These are phyloP conservation scores for Starmerella sirachaensis DNA, from an alignment of 805 yeast species.

Conservation along the genomic window DNA sequence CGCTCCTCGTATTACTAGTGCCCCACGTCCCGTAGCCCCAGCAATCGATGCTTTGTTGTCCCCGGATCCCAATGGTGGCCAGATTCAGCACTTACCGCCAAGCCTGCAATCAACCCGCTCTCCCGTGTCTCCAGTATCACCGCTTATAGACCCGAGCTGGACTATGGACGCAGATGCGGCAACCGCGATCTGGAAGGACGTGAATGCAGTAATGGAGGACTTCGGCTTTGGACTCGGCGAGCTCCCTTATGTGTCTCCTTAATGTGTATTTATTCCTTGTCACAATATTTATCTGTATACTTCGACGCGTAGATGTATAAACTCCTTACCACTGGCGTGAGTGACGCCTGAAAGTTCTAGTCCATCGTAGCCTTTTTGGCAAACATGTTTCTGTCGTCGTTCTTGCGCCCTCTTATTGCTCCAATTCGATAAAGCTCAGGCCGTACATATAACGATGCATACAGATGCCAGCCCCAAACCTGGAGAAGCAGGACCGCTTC, in stretches of 20 bases:
- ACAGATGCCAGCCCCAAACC: too few relatives aligned
- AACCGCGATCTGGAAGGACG: conserved; percentile 54
- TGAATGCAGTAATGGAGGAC: conserved; percentile 80
- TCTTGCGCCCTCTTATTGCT: too few relatives aligned
- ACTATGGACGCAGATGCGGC: conserved; percentile 14
- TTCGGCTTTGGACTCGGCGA: conserved; percentile 49
- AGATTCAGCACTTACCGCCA: too few relatives aligned
- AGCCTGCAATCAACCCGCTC: conserved; percentile 1
- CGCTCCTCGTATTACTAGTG: neutral
- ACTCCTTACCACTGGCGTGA: too few relatives aligned
- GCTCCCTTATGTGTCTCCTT: conserved; percentile 19
- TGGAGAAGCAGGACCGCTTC: too few relatives aligned
- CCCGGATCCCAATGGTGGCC: conserved; percentile 10
- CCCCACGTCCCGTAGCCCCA: too few relatives aligned
- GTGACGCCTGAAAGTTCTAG: too few relatives aligned
- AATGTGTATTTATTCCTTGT: neutral
- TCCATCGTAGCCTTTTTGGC: too few relatives aligned
- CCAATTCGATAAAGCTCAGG: too few relatives aligned
- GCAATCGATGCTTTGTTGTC: conserved; percentile 10
- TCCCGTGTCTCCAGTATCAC: conserved; percentile 12
- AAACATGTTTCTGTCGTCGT: too few relatives aligned
- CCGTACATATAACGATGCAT: too few relatives aligned
- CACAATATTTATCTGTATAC: neutral
- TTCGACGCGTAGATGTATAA: neutral
- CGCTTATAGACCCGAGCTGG: too few relatives aligned